phyloP scores from a whole-genome alignment of 495 filamentous ascomycete species.

The Penicillium chermesinum region DNA sequence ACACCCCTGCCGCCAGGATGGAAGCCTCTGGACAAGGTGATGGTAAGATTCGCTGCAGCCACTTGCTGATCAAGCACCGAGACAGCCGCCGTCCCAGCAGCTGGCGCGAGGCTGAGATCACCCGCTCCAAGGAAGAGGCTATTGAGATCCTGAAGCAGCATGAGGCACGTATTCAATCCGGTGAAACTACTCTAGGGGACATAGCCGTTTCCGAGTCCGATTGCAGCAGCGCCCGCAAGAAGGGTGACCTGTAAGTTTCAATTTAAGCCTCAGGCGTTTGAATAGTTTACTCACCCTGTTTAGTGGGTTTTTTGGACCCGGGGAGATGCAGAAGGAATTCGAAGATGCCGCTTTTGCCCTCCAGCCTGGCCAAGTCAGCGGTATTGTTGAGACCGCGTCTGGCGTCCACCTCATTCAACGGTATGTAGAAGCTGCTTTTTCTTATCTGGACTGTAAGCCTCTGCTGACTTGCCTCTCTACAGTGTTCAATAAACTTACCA shows the following conservation, averaged over 20 bases:
- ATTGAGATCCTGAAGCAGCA: conserved; percentile 66
- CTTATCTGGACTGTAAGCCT: too few relatives aligned
- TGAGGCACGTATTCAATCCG: conserved; percentile 66
- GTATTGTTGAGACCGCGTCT: conserved; percentile 84
- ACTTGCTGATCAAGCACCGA: conserved; percentile 87
- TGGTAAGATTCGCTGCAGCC: conserved; percentile 87
- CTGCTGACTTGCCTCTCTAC: conserved; percentile 12
- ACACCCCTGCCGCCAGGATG: conserved; percentile 52
- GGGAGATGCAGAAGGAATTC: conserved; percentile 99
- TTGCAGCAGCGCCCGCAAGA: conserved; percentile 90
- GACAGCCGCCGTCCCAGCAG: conserved; percentile 82
- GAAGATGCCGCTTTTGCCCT: conserved; percentile 90
- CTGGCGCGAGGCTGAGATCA: conserved; percentile 88
- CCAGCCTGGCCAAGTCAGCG: conserved; percentile 77
- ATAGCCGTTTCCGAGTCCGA: conserved; percentile 86
- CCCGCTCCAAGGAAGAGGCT: conserved; percentile 81
- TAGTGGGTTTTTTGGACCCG: conserved; percentile 83
- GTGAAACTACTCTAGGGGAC: conserved; percentile 64
- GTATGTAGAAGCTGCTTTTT: conserved; percentile 48
- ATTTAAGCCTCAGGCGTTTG: neutral
- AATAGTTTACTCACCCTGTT: conserved; percentile 17
- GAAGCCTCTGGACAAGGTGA: conserved; percentile 48
- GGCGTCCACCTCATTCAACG: conserved; percentile 94
- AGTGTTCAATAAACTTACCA: conserved; percentile 37
- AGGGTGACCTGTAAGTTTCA: conserved; percentile 71